Conservation (phyloP, 805 yeast species). For the Pichia exigua region DNA sequence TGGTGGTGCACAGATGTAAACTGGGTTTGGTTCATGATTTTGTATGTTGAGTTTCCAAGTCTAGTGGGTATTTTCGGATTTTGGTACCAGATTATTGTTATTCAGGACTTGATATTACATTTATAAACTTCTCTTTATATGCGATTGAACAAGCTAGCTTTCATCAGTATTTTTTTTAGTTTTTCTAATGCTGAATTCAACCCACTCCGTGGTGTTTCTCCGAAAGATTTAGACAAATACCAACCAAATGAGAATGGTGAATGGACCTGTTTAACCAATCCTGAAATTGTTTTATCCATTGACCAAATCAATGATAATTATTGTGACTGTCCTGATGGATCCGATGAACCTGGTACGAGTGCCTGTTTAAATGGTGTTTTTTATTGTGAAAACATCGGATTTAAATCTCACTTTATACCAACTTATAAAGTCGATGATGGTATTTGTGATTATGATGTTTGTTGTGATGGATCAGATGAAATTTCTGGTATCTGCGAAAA, state of each 20-base stretch:
- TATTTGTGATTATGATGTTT: conserved; percentile 76
- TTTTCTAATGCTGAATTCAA: neutral
- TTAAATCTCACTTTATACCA: conserved; percentile 52
- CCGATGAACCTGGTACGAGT: conserved; percentile 93
- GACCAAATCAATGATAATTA: conserved; percentile 75
- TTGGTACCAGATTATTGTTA: too few species aligned
- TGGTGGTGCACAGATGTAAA: too few species aligned
- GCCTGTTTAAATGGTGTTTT: conserved; percentile 59
- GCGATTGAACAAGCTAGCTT: neutral
- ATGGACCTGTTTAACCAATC: conserved; percentile 67
- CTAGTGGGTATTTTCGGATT: too few species aligned
- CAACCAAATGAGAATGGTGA: conserved; percentile 40
- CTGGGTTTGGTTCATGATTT: too few species aligned
- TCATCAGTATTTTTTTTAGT: neutral
- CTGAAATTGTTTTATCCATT: conserved; percentile 52
- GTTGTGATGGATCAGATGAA: conserved; percentile 97
- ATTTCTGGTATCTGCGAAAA: conserved; percentile 44
- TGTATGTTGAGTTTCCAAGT: too few species aligned
- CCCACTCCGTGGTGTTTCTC: conserved; percentile 29
- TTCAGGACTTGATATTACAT: neutral
- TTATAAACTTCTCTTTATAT: neutral
- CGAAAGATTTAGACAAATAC: conserved; percentile 38
- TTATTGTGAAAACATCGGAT: conserved; percentile 75
- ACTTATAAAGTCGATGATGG: conserved; percentile 77
- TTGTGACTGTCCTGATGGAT: conserved; percentile 97